Conservation (phyloP, 805 yeast species). For the Zygosaccharomyces rouxii region DNA sequence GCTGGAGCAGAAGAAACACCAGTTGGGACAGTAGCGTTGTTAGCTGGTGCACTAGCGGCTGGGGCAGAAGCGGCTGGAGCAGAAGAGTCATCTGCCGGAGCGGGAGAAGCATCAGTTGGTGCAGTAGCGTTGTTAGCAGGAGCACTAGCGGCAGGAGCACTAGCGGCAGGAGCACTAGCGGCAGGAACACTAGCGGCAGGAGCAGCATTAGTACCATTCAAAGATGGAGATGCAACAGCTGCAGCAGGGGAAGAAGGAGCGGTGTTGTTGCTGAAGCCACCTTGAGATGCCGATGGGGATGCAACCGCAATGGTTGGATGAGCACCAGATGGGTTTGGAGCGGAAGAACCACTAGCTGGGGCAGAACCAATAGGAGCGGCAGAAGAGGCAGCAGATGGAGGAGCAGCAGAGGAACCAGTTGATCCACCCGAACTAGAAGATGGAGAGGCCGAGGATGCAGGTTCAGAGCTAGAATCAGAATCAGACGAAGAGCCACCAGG, state of each 20-base stretch:
- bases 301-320: constrained; percentile 4
- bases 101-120: background rate
- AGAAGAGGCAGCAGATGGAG: background rate
- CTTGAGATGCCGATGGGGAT: constrained; percentile 1
- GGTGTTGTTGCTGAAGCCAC: background rate
- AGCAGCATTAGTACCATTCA: background rate
- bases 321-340: constrained; percentile 1
- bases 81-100: constrained; percentile 31
- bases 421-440: too few relatives aligned
- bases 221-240: background rate
- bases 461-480: constrained; percentile 1
- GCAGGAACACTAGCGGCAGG: background rate
- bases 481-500: background rate
- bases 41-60: background rate
- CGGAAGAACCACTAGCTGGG: background rate
- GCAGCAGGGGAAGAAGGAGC: background rate
- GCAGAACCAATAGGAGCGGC: constrained; percentile 5
- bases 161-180: background rate
- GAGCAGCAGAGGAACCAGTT: background rate
- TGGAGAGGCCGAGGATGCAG: background rate
- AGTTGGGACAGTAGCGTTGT: background rate
- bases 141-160: background rate
- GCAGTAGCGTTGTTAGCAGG: background rate
- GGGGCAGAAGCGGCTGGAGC: background rate
- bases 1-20: constrained; percentile 16